Evolutionary conservation across 164 flowering plant genomes (phyloP), one percentile per base, ranked within the genome.

Genomic region (Nelumbo lutea): DNA sequence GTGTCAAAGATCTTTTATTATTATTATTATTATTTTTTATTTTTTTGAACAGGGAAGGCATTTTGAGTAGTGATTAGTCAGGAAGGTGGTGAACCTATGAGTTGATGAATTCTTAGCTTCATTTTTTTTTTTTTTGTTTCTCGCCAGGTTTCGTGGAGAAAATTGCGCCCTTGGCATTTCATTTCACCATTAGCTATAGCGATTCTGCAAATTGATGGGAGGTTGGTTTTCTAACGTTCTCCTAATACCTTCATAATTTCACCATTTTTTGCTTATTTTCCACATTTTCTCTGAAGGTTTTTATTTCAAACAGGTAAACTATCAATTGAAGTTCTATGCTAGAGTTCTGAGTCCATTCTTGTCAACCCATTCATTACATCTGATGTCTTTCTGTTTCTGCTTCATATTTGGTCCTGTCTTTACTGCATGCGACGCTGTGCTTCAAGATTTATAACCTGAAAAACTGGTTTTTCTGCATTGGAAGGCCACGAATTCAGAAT

Each of bases 131-230:
- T 65, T 69, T 73, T 52, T 53, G 39, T 57, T 65, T 69, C 71
- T 52, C 53, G 39, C 52, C 43, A 74, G 59, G 72, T 61, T 70
- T 61, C 52, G 59, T 62, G 75, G 62, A 69, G 70, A 43, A 56
- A 46, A 39, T 64, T 56, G 52, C 65, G 47, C 65, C 56, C 70
- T 68, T 41, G 10, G 5, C 9, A 44, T 66, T 42, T 73, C 45
- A 15, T 47, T 58, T 46, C 48, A 39, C 42, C 65, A 47, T 64
- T 11, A 65, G 44, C 71, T 51, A 64, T 57, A 55, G 64, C 73
- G 65, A 48, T 58, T 71, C 51, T 61, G 62, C 74, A 43, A 15
- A n/a, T 62, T 44, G n/a, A 42, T 74, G 70, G 38, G 57, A 72
- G 72, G 79, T 76, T 64, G 7, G 61, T 67, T 48, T 13, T 14